phyloP scores from a whole-genome alignment of 768 basidiomycete species.

The Ephemerocybe angulata region DNA sequence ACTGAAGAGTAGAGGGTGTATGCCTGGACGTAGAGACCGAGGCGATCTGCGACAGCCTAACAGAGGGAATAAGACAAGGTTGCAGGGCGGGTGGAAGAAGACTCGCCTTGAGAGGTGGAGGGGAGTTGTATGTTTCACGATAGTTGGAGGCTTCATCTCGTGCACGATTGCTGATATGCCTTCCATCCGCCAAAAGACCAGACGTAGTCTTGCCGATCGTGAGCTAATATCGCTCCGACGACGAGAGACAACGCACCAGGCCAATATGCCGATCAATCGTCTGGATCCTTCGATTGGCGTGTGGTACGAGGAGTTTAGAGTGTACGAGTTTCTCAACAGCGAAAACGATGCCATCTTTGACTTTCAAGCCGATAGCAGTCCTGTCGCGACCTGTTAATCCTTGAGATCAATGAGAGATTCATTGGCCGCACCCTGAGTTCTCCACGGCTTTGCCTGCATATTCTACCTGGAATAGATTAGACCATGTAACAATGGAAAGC shows the following conservation, averaged over 20 bases:
- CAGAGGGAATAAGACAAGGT: not conserved
- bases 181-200: constrained; percentile 89
- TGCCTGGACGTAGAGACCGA: constrained; percentile 87
- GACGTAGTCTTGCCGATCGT: constrained; percentile 71
- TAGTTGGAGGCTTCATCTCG: constrained; percentile 77
- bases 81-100: constrained; percentile 13
- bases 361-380: constrained; percentile 93
- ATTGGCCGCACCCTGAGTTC: constrained; percentile 77
- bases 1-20: constrained; percentile 99
- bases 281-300: constrained; percentile 89
- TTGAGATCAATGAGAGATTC: not conserved
- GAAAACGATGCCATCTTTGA: constrained; percentile 90
- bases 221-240: not conserved
- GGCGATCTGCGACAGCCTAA: constrained; percentile 57
- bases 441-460: constrained; percentile 99
- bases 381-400: constrained; percentile 36
- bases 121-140: constrained; percentile 68
- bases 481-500: not conserved
- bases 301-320: constrained; percentile 92
- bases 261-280: constrained; percentile 93
- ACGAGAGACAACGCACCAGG: constrained; percentile 48
- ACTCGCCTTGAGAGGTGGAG: constrained; percentile 81
- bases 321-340: constrained; percentile 98
- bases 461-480: constrained; percentile 64
- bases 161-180: constrained; percentile 80